Base-by-base conservation (phyloP, 495 filamentous ascomycete genomes). In the Trichoderma erinaceum region DNA sequence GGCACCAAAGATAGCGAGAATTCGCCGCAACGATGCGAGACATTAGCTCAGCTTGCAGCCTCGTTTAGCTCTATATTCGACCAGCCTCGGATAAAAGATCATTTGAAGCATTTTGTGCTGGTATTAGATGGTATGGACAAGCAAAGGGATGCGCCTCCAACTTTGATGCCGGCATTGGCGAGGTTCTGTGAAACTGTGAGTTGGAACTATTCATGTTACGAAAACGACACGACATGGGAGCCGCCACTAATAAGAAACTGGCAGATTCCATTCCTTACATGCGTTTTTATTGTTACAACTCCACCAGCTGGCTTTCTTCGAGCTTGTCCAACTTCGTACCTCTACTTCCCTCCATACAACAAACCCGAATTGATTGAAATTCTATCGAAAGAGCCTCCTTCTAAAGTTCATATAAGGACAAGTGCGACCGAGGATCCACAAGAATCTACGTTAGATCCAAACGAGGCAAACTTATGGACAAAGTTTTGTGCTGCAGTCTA, bases 111-210 rank as follows among this genome's bases (percentile, higher is more conserved):
- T 72, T 92, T 96, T 75, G 87, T 93, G 32, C 76, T 97, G 44
- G 92, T 96, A 38, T 85, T 97, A 68, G 96, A 99, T 78, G 91
- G 87, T n/a, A 91, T 97, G 67, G 95, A 98, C 75, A 85, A 82
- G 61, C 92, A 96, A 78, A 80, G 91, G 71, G 96, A 98, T 68
- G 85, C 89, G 11, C 84, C 89, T 3, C 85, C 86, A 13, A 97
- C 91, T 0, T 76, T 97, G 1, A 77, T 97, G n/a, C 87, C 92
- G n/a, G 92, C 90, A 10, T 69, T 78, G 21, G 75, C 74, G 4
- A 69, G 76, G 63, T 66, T 76, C 23, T 74, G 75, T 21, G 78
- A 80, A 66, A 76, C 75, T 56, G 77, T 76, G 41, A 70, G 68
- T 29, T 0, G 11, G 8, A 23, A 18, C 0, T 0, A 16, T 35